Evolutionary conservation across 2,329 filamentous ascomycete genomes (phyloP), one percentile per base, ranked within the genome.

Genomic region (Paraphaeosphaeria minitans): DNA sequence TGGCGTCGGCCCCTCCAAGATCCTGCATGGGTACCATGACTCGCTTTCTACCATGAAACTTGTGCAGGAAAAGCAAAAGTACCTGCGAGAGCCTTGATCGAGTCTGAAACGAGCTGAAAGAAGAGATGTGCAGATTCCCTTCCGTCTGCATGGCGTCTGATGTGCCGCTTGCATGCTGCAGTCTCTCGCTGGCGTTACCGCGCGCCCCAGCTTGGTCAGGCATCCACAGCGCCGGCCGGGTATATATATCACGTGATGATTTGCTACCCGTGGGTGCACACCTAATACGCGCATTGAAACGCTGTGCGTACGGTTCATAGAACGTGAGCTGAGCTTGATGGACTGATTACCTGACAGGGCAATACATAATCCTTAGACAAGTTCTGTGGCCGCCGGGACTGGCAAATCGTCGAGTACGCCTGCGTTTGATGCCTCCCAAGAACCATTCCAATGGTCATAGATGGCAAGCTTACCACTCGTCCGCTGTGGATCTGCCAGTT

Each of bases 41-140:
- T 53, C 50, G 50, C 24, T 14, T 53, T 43, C 21, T 47, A 21
- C 43, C 24, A 13, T 37, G 55, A 47, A 53, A 53, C 31, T 19
- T 3, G 31, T 37, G 3, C 4, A 31, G 8, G 5, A 56, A 27
- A 22, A 21, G 21, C 29, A 27, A 24, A 48, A 41, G 47, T 6
- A 27, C 3, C 21, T 21, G 19, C 24, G 12, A 48, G 29, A 49
- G 46, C 24, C 33, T 27, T 37, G 12, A 39, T 22, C 19, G 21
- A 29, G 9, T 31, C 35, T 42, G 53, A 49, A 50, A 55, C 46
- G 21, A 24, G 21, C 27, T 24, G n/a, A 33, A 9, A 21, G 37
- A 6, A 22, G 24, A 42, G 16, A 31, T 19, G 16, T 43, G 37
- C 50, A 42, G 35, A 43, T 53, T 6, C 37, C 14, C 31, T 53